A percentile compares a stretch with the other conserved stretches of the same genome.
Conservation (phyloP, 805 yeast genomes). For the Metschnikowia lachancei region DNA sequence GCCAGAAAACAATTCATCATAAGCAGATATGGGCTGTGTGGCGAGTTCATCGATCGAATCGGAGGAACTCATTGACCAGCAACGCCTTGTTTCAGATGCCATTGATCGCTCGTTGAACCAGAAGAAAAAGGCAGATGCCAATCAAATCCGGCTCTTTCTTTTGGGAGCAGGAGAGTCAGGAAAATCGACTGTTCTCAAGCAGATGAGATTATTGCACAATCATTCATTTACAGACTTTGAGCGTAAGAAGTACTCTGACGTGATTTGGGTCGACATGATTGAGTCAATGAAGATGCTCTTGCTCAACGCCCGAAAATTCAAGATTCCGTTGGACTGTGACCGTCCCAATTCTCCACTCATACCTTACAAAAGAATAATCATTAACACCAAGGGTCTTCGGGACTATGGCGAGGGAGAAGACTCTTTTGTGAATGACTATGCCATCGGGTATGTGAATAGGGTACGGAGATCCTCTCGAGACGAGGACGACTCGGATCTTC, state of each 20-base stretch:
- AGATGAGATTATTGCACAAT: slow-evolving; percentile 79
- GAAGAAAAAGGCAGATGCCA: slow-evolving; percentile 50
- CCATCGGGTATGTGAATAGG: slow-evolving; percentile 14
- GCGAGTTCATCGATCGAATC: slow-evolving; percentile 46
- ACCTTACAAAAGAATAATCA: slow-evolving; percentile 46
- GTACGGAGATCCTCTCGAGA: slow-evolving; percentile 5
- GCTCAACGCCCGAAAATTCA: slow-evolving; percentile 67
- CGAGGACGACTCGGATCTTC: slow-evolving; percentile 7
- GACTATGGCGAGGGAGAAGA: slow-evolving; percentile 15
- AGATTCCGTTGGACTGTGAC: slow-evolving; percentile 67
- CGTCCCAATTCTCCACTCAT: slow-evolving; percentile 44
- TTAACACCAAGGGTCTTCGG: slow-evolving; percentile 43
- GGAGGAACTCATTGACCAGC: slow-evolving; percentile 51
- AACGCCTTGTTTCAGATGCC: slow-evolving; percentile 54
- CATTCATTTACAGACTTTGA: slow-evolving; percentile 82
- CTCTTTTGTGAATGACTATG: slow-evolving; percentile 16
- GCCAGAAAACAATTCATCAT: neutral
- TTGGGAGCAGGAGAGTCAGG: slow-evolving; percentile 96
- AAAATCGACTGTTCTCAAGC: slow-evolving; percentile 88
- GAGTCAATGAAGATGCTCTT: slow-evolving; percentile 76
- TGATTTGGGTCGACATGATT: slow-evolving; percentile 90
- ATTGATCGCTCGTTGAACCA: slow-evolving; percentile 61
- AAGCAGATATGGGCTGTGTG: slow-evolving; percentile 63
- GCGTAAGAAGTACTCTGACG: slow-evolving; percentile 73
- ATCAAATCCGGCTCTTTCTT: slow-evolving; percentile 68